Evolutionary conservation across 2,329 filamentous ascomycete species (phyloP), one percentile per base, ranked within the genome.

Genomic region (Hypoxylon sp.): DNA sequence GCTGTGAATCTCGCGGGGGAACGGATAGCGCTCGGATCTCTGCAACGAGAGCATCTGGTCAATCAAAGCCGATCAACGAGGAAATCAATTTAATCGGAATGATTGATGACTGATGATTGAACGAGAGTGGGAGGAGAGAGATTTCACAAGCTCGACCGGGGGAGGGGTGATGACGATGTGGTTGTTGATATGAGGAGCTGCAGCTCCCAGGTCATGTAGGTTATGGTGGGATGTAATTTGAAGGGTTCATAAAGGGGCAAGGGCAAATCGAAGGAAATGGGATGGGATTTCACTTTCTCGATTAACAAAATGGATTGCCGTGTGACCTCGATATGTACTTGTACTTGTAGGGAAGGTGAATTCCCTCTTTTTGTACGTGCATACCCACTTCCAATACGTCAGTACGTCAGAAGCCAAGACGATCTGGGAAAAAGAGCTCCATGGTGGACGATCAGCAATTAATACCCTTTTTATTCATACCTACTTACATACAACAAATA

Each of bases 231-330:
- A 51, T 50, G 32, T 37, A 62, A 51, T 42, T 57, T 50, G 61
- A 62, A 48, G 53, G 56, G 52, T 63, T 65, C 50, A 51, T 63
- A 62, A 61, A 66, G 51, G 67, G 63, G 51, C 47, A 61, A 62
- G 67, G 67, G 67, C 59, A 69, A 62, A 69, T 69, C 51, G 65
- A 68, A 62, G 61, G 44, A 65, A 58, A 51, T 27, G 56, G 65
- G 62, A 70, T 70, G 68, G 68, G 68, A 70, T 70, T 70, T 70
- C 68, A 65, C 58, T 70, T 70, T 70, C 68, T 70, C 68, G 60
- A 70, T 70, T 62, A 66, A 66, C 65, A 70, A 70, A 66, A 55
- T 51, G 68, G 68, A 70, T 70, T 68, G 52, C 68, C 65, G 68
- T 70, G 62, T 66, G 65, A 70, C 65, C 24, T 65, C 15, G 19